A percentile compares a stretch with the other conserved stretches of the same genome.
Evolutionary conservation across 129 eudicot species (phyloP).

Genomic region (sunflower (Helianthus annuus)): DNA sequence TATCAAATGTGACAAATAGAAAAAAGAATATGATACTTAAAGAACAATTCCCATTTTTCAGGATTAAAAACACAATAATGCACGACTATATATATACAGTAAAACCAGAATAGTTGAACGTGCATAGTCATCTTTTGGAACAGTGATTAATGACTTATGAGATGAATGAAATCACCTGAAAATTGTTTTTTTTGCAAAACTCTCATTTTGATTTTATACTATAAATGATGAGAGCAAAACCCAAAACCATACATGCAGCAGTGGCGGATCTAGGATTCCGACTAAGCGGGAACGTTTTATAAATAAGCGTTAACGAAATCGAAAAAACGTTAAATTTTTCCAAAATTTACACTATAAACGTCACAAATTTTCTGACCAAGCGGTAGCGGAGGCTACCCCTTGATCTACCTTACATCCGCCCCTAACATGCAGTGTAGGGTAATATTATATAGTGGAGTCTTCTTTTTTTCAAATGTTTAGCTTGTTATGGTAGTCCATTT

Average conservation of each 20-base stretch:
- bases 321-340: too few relatives aligned
- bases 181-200: background rate
- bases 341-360: too few relatives aligned
- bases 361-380: too few relatives aligned
- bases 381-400: too few relatives aligned
- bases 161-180: background rate
- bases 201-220: background rate
- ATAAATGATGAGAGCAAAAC: background rate
- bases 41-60: background rate
- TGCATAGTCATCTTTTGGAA: too few relatives aligned
- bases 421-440: constrained; percentile 16
- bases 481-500: constrained; percentile 57
- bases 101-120: too few relatives aligned
- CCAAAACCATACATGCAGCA: background rate
- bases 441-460: constrained; percentile 31
- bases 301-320: too few relatives aligned
- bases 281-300: too few relatives aligned
- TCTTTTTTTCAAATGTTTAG: constrained; percentile 39
- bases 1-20: background rate
- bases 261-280: too few relatives aligned
- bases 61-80: background rate
- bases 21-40: background rate
- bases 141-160: background rate
- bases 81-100: background rate
- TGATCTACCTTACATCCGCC: too few relatives aligned